Evolutionary conservation across 169 alveolate genomes (phyloP).

Genomic region (Plasmodium vinckei): DNA sequence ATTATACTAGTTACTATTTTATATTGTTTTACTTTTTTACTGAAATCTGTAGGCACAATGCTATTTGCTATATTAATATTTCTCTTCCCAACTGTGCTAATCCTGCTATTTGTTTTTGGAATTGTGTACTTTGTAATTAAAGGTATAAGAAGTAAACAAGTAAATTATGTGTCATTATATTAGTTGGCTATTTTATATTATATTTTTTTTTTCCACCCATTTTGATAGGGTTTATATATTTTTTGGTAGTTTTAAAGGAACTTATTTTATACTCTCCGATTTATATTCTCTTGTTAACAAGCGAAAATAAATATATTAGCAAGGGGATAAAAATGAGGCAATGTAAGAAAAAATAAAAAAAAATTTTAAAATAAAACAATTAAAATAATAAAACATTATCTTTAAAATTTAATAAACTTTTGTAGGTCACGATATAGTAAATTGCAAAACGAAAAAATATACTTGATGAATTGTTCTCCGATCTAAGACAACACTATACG

Average conservation of each 20-base stretch:
- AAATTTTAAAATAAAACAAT: not conserved
- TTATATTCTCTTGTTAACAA: constrained; percentile 30
- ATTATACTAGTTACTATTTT: not conserved
- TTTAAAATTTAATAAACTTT: not conserved
- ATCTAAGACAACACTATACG: too few relatives aligned
- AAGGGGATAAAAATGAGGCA: constrained; percentile 36
- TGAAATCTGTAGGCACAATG: constrained; percentile 25
- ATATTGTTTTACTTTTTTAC: not conserved
- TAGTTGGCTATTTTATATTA: too few relatives aligned
- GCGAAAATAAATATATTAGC: constrained; percentile 43
- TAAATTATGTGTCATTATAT: too few relatives aligned
- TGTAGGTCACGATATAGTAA: constrained; percentile 15
- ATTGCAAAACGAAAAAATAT: not conserved
- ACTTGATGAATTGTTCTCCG: not conserved
- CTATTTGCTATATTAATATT: constrained; percentile 53
- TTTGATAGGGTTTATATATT: constrained; percentile 31
- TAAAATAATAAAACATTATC: too few relatives aligned
- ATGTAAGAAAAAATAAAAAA: constrained; percentile 22
- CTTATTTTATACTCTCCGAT: constrained; percentile 38
- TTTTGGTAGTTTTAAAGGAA: constrained; percentile 17
- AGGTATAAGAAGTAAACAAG: too few relatives aligned
- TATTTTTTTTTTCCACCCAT: not conserved
- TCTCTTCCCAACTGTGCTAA: constrained; percentile 44
- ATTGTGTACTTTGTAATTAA: constrained; percentile 26
- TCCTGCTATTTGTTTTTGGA: constrained; percentile 42